A percentile compares a stretch with the other conserved stretches of the same genome.
Evolutionary conservation across 148 eudicot species (phyloP).

Genomic region (Pharnaceum exiguum): DNA sequence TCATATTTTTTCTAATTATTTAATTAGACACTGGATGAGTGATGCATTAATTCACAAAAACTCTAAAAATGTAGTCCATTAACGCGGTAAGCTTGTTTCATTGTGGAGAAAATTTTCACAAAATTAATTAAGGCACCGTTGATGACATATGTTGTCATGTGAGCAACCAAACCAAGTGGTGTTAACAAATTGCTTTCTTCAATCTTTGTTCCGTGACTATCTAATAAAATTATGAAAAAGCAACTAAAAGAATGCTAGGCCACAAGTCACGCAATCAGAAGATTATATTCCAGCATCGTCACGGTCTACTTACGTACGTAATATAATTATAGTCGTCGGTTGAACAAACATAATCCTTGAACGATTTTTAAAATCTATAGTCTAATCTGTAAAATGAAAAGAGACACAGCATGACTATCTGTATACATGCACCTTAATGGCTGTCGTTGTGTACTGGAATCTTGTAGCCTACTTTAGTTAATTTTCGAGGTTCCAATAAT

Average conservation of each 20-base stretch:
- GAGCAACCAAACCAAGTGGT: too few species aligned
- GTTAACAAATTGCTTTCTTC: too few species aligned
- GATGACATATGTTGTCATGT: too few species aligned
- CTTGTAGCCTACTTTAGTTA: constrained; percentile 8
- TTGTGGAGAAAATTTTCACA: too few species aligned
- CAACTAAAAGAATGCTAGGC: background rate
- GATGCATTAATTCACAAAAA: too few species aligned
- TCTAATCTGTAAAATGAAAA: constrained; percentile 32
- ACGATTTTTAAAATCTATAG: constrained; percentile 4
- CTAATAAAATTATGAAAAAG: too few species aligned
- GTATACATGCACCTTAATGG: constrained; percentile 44
- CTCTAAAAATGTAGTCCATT: too few species aligned
- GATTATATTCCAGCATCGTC: constrained; percentile 20
- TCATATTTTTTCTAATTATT: too few species aligned
- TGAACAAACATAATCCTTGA: background rate
- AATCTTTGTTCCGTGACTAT: too few species aligned
- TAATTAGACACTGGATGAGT: too few species aligned
- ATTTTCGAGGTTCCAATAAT: background rate
- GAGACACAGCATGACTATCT: constrained; percentile 13
- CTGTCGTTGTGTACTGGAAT: constrained; percentile 32
- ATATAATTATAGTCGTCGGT: background rate
- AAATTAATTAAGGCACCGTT: too few species aligned
- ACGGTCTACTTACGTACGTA: background rate
- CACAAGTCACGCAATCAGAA: background rate
- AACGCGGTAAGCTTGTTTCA: too few species aligned